phyloP scores from a whole-genome alignment of 352 stramenopile species.

The Globisporangium splendens region DNA sequence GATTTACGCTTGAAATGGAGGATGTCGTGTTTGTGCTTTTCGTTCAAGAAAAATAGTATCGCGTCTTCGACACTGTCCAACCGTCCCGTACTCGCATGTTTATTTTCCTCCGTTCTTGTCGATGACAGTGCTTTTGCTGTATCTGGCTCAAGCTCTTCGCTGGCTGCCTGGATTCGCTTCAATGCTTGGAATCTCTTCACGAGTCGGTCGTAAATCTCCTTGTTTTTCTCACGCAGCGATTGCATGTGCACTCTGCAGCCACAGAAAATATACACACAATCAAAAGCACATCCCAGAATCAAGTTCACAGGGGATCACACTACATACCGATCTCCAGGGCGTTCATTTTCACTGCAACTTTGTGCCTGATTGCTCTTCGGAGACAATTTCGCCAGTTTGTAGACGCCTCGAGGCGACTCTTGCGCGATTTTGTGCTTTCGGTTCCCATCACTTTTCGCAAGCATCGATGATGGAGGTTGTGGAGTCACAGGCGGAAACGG shows the following conservation, averaged over 20 bases:
- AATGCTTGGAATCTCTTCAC: constrained; percentile 24
- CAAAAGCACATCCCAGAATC: background rate
- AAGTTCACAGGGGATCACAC: background rate
- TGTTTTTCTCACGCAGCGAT: constrained; percentile 34
- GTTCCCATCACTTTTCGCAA: constrained; percentile 4
- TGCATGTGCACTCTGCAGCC: constrained; percentile 18
- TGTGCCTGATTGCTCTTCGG: constrained; percentile 9
- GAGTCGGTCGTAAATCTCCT: constrained; percentile 32
- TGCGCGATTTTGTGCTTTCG: constrained; percentile 3
- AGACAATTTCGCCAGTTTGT: constrained; percentile 18
- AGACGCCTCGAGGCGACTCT: background rate
- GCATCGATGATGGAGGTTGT: constrained; percentile 4
- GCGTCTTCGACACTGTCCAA: constrained; percentile 52
- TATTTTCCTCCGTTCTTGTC: background rate
- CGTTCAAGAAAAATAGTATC: constrained; percentile 63
- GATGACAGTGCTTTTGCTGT: constrained; percentile 7
- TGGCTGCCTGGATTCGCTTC: constrained; percentile 7
- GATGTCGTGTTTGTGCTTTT: constrained; percentile 67
- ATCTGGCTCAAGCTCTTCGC: background rate
- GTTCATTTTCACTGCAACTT: constrained; percentile 12
- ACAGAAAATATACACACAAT: background rate
- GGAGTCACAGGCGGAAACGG: constrained; percentile 31
- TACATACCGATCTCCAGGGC: constrained; percentile 22
- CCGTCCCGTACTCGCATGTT: background rate
- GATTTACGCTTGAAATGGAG: constrained; percentile 56